Evolutionary conservation across 2,329 filamentous ascomycete species (phyloP), one percentile per base, ranked within the genome.

Genomic region (Furcasterigmium furcatum): DNA sequence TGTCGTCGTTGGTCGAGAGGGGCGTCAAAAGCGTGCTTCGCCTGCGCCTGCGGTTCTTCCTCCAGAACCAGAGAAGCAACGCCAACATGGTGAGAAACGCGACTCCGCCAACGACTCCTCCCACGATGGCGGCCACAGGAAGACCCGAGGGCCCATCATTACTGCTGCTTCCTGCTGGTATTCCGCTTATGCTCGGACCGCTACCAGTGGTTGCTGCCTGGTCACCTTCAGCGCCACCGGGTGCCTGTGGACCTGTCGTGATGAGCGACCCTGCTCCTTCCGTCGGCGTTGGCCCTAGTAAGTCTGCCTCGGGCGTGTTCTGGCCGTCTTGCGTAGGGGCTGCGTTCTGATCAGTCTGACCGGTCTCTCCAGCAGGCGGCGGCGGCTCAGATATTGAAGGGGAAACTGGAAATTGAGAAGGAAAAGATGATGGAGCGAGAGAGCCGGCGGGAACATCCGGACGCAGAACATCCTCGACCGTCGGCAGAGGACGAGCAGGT

Each of bases 1-100:
- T 40, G 6, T 47, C 44, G 16, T 59, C 59, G 1, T 64, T 62
- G 2, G 62, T 52, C 18, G 68, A 71, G 9, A 78, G 59, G 1
- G 74, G 73, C 3, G 76, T 77, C 22, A 78, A 61, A 4, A 77
- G 62, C 1, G 72, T 74, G 58, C 68, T 76, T 46, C 71, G 67
- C 30, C 72, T 68, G 54, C 65, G 70, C 52, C 65, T 63, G 38
- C 65, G 53, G 36, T 67, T 66, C 50, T 73, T 73, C 41, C 70
- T 63, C 66, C 70, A 71, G 50, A 76, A 66, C 76, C 76, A 82
- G 9, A 78, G 52, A 3, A 79, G 49, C 34, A 80, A 67, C 1
- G 63, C 68, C 19, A 78, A 53, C 14, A 80, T 47, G 4, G 67
- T 66, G 29, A 75, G 51, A n/a, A 68, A 61, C 1, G 72, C 68